Conservation (phyloP, 768 basidiomycete species). For the Inosperma sp. region DNA sequence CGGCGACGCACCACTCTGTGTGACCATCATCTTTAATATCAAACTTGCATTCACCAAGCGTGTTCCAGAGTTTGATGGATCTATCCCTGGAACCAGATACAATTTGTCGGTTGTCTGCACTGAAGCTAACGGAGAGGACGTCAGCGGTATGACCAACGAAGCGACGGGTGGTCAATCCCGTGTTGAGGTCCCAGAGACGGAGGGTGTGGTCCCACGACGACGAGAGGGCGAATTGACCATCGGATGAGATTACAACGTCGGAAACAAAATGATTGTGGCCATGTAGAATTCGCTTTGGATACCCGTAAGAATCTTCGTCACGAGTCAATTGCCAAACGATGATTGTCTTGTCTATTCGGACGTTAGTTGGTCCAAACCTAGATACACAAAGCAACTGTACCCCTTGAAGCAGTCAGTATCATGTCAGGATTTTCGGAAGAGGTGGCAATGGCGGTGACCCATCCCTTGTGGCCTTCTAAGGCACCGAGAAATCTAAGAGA, state of each 20-base stretch:
- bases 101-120: slow-evolving; percentile 99
- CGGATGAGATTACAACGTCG: slow-evolving; percentile 97
- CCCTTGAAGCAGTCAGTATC: slow-evolving; percentile 97
- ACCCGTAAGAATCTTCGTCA: slow-evolving; percentile 86
- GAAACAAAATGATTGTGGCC: slow-evolving; percentile 99
- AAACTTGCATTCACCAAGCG: slow-evolving; percentile 99
- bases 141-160: slow-evolving; percentile 98
- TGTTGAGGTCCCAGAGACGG: slow-evolving; percentile 99
- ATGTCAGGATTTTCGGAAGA: slow-evolving; percentile 98
- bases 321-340: slow-evolving; percentile 99
- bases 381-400: slow-evolving; percentile 40
- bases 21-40: slow-evolving; percentile 99
- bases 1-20: slow-evolving; percentile 70
- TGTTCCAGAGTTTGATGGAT: slow-evolving; percentile 99
- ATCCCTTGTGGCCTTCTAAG: slow-evolving; percentile 90
- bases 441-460: slow-evolving; percentile 98
- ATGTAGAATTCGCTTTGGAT: slow-evolving; percentile 94
- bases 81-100: slow-evolving; percentile 96
- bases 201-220: slow-evolving; percentile 99
- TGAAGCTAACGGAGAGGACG: slow-evolving; percentile 98
- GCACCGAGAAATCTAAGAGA: slow-evolving; percentile 89
- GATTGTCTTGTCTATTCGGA: slow-evolving; percentile 89
- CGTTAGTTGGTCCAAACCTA: slow-evolving; percentile 13
- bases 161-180: slow-evolving; percentile 89
- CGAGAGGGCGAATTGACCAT: slow-evolving; percentile 98